Base-by-base conservation (phyloP, 2,329 filamentous ascomycete species). In the Exophiala calicioides region DNA sequence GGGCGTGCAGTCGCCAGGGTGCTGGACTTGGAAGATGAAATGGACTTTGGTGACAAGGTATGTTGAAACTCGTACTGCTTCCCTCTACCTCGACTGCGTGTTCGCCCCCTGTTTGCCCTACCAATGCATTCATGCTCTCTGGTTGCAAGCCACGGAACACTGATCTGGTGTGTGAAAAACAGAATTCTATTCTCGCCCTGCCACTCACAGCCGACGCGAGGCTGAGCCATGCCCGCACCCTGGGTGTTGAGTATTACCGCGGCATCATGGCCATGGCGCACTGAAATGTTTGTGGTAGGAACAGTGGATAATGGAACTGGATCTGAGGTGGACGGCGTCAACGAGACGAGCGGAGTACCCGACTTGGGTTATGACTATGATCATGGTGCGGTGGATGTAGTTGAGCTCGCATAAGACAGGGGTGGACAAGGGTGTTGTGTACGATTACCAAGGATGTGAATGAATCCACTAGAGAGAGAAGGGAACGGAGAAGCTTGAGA, bases 191-290 rank as follows among this genome's bases (percentile, higher is more conserved):
- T 20, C 65, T 74, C 4, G 61, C 63, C 27, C 61, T 72, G 8
- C 68, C 69, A 26, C 59, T 91, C 41, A 88, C 86, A 3, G 84
- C 88, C 58, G 86, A 91, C 64, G 78, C 81, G 29, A 79, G 85
- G 58, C 68, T 89, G 50, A 76, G 79, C 58, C 85, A 90, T 65
- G 84, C 85, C 6, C 78, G 82, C 24, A 80, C 86, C 51, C 71
- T 89, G 57, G 84, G 85, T 56, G 74, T 84, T 58, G 77, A 78
- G 44, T 87, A 87, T 60, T 89, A 87, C 65, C 75, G 75, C 48
- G 77, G 78, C 46, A 73, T 86, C 30, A 81, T 85, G 78, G 77
- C 71, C 5, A 69, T 68, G 55, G 68, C 62, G 32, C 61, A 65
- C 47, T 70, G 57, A 63, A 10, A 7, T 27, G 24, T 12, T 7